phyloP scores from a whole-genome alignment of 345 rosid species.

The Pseudoturritis turrita region DNA sequence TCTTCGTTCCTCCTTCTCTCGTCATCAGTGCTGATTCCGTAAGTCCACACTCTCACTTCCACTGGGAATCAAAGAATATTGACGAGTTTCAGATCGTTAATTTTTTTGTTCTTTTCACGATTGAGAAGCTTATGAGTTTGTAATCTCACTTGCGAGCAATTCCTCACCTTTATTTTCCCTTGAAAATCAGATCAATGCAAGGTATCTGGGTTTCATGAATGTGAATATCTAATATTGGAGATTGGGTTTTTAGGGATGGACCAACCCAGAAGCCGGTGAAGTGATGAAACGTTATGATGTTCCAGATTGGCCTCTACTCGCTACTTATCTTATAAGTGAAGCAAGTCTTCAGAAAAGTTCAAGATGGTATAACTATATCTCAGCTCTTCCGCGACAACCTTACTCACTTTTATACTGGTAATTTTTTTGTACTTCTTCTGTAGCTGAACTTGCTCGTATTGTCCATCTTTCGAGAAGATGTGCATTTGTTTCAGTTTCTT shows the following conservation, averaged over 20 bases:
- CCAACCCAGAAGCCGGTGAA: slow-evolving; percentile 63
- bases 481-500: slow-evolving; percentile 53
- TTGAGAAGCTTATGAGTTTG: too few relatives aligned
- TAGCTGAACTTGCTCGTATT: not conserved
- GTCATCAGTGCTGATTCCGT: slow-evolving; percentile 85
- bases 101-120: too few relatives aligned
- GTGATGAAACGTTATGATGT: slow-evolving; percentile 68
- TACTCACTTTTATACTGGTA: slow-evolving; percentile 94
- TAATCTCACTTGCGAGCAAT: too few relatives aligned
- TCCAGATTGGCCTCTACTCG: slow-evolving; percentile 95
- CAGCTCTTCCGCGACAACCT: slow-evolving; percentile 86
- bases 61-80: not conserved
- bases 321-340: slow-evolving; percentile 85
- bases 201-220: not conserved
- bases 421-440: not conserved
- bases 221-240: not conserved
- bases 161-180: not conserved
- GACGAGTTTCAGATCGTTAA: too few relatives aligned
- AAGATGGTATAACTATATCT: slow-evolving; percentile 83
- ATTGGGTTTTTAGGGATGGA: slow-evolving; percentile 58
- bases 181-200: not conserved
- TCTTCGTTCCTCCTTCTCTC: slow-evolving; percentile 91
- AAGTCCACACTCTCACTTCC: slow-evolving; percentile 2
- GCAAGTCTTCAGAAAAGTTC: slow-evolving; percentile 71
- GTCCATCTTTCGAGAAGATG: slow-evolving; percentile 18